Evolutionary conservation across 2,329 filamentous ascomycete genomes (phyloP), one percentile per base, ranked within the genome.

Genomic region (Cyclaneusma minus): DNA sequence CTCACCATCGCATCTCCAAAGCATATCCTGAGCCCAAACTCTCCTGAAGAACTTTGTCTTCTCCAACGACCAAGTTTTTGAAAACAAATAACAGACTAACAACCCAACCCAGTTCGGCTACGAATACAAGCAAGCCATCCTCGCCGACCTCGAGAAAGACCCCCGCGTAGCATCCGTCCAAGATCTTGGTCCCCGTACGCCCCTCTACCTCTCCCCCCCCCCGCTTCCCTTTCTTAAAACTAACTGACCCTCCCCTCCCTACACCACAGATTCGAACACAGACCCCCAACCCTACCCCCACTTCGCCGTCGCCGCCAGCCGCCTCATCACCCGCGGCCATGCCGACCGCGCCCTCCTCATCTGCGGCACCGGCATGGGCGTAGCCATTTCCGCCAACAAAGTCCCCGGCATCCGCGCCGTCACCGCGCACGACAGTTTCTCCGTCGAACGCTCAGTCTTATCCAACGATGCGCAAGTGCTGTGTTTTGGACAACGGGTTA

Each of bases 341-440:
- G 76, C 68, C 27, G 82, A 91, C 52, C 74, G 82, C 28, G 82
- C 80, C 0, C 60, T 91, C 19, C 56, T 84, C 21, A 81, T 91
- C 56, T 91, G 82, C 55, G 82, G 83, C 3, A 91, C 83, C 0
- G 83, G 83, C 0, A 64, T 92, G 6, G 83, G 83, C 12, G 83
- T 92, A 6, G 82, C 83, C 41, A 91, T 91, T 47, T 58, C 69
- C n/a, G 83, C 83, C 38, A 91, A 91, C 62, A 91, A 91, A 52
- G 71, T 91, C 36, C 75, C 72, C 30, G 82, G 82, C 5, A 70
- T 91, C 34, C 62, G 82, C 13, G 83, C 83, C n/a, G 83, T 91
- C 11, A 91, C 82, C 4, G 83, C 83, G 1, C 83, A 92, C 49
- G 83, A 91, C 48, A 75, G 72, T 38, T 92, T 85, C 58, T 75